These are phyloP conservation scores for Diaporthe citri DNA, from an alignment of 2,329 filamentous ascomycete species.

Conservation along the genomic window DNA sequence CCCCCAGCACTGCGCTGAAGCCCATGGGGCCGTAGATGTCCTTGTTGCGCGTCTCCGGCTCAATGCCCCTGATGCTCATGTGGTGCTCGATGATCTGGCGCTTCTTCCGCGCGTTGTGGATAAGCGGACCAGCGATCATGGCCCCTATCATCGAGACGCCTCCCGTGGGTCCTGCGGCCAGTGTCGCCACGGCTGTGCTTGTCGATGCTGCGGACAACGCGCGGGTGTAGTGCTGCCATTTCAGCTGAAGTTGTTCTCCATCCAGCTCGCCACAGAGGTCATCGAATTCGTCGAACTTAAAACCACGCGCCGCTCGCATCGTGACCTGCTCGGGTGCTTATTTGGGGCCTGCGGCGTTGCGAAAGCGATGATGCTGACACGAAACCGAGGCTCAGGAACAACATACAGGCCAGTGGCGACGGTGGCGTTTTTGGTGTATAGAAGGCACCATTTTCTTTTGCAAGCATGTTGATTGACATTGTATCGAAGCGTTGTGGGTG, in stretches of 20 bases:
- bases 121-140: conserved; percentile 53
- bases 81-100: conserved; percentile 56
- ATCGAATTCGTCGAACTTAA: conserved; percentile 54
- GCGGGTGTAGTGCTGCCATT: conserved; percentile 59
- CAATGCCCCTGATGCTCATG: conserved; percentile 40
- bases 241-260: conserved; percentile 53
- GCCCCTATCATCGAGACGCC: conserved; percentile 56
- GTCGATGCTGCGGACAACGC: conserved; percentile 56
- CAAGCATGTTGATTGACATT: not conserved
- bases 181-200: conserved; percentile 53
- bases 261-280: conserved; percentile 53
- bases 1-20: conserved; percentile 13
- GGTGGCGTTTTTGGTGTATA: not conserved
- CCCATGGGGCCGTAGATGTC: conserved; percentile 14
- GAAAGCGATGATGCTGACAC: not conserved
- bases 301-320: conserved; percentile 27
- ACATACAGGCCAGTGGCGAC: not conserved
- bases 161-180: conserved; percentile 54
- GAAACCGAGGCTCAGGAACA: not conserved
- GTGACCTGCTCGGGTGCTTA: not conserved
- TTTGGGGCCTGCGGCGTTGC: not conserved
- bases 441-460: not conserved
- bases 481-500: not conserved
- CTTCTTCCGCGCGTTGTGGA: conserved; percentile 58
- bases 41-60: conserved; percentile 19